These are phyloP conservation scores for Phaffomyces opuntiae DNA, from an alignment of 805 yeast species.

Conservation along the genomic window DNA sequence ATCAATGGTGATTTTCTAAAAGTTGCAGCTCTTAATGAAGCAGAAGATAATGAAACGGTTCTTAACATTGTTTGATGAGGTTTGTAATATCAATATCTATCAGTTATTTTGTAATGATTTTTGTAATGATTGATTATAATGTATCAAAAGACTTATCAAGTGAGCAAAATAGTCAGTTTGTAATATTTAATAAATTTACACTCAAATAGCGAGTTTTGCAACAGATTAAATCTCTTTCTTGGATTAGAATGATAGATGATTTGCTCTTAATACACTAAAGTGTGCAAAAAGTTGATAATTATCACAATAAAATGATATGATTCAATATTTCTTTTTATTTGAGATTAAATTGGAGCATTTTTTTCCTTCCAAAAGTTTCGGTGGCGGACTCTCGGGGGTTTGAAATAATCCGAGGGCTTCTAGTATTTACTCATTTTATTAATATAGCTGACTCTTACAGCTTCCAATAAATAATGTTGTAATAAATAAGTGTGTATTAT, in stretches of 20 bases:
- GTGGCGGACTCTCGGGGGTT: constrained; percentile 2
- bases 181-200: neutral
- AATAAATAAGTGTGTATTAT: neutral
- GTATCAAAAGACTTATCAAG: neutral
- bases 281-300: neutral
- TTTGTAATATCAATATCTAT: too few relatives aligned
- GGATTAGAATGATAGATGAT: neutral
- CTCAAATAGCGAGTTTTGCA: neutral
- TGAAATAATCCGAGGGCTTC: neutral
- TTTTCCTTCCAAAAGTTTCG: neutral
- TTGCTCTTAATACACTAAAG: neutral
- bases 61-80: neutral
- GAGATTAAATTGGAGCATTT: neutral
- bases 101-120: too few relatives aligned
- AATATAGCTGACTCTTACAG: neutral
- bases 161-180: neutral
- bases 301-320: neutral
- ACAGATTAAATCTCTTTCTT: neutral
- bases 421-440: too few relatives aligned
- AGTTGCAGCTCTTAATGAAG: neutral
- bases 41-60: neutral
- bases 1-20: constrained; percentile 5
- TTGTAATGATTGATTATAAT: too few relatives aligned
- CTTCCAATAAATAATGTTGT: too few relatives aligned
- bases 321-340: neutral